Conservation (phyloP, 352 stramenopile genomes). For the Phytophthora nicotianae region DNA sequence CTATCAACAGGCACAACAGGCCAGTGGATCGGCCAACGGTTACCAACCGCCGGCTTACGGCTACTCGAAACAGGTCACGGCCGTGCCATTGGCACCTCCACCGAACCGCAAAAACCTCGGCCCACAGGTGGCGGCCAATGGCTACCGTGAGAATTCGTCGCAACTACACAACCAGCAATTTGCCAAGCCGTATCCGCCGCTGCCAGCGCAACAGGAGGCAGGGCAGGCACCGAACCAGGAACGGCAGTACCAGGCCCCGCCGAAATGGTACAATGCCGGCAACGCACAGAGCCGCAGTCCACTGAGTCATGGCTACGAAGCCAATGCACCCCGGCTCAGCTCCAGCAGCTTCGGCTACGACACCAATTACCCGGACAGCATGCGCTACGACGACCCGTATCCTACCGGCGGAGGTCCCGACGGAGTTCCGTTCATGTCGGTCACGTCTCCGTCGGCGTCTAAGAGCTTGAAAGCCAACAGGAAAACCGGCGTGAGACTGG, state of each 20-base stretch:
- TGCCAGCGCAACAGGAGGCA: slow-evolving; percentile 23
- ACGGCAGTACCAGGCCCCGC: slow-evolving; percentile 27
- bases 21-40: slow-evolving; percentile 31
- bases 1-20: slow-evolving; percentile 51
- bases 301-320: slow-evolving; percentile 27
- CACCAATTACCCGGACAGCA: slow-evolving; percentile 34
- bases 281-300: slow-evolving; percentile 6
- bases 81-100: slow-evolving; percentile 28
- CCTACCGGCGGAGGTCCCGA: slow-evolving; percentile 24
- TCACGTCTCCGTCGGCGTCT: slow-evolving; percentile 42
- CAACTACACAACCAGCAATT: slow-evolving; percentile 39
- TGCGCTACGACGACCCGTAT: slow-evolving; percentile 41
- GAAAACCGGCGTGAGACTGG: slow-evolving; percentile 19
- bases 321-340: slow-evolving; percentile 28
- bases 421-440: slow-evolving; percentile 47
- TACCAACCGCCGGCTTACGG: slow-evolving; percentile 36
- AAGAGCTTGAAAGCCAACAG: slow-evolving; percentile 29
- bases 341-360: slow-evolving; percentile 22
- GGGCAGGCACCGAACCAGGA: slow-evolving; percentile 4
- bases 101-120: slow-evolving; percentile 37
- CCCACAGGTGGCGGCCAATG: slow-evolving; percentile 51
- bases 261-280: slow-evolving; percentile 29
- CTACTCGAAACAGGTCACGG: slow-evolving; percentile 40
- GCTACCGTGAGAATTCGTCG: slow-evolving; percentile 33
- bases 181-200: slow-evolving; percentile 31